Conservation (phyloP, 768 basidiomycete genomes). For the Tulasnella sp. region DNA sequence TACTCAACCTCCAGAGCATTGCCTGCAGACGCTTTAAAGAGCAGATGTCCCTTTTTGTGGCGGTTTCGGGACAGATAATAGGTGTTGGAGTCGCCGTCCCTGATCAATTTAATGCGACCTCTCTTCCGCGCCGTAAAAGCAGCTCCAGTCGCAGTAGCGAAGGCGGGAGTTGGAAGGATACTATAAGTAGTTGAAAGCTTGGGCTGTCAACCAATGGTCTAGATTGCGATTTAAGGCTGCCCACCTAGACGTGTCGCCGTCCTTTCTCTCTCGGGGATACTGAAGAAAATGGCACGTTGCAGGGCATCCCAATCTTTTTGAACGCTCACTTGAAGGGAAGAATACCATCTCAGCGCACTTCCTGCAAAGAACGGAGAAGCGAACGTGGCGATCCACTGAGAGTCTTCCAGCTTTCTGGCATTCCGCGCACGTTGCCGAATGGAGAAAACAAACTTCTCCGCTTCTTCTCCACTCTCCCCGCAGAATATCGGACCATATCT, state of each 20-base stretch:
- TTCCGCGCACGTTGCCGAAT: neutral
- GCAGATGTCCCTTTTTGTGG: neutral
- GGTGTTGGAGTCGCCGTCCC: neutral
- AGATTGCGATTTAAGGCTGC: neutral
- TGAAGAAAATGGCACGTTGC: neutral
- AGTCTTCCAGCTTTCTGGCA: neutral
- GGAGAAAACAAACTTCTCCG: neutral
- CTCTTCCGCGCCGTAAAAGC: neutral
- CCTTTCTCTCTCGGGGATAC: neutral
- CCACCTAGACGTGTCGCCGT: neutral
- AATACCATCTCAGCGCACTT: neutral
- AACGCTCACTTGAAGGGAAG: neutral
- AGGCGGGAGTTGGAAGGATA: neutral
- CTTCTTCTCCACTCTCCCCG: neutral
- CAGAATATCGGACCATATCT: too few species aligned
- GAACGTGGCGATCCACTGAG: neutral
- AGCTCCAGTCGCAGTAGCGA: neutral
- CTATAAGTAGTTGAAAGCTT: neutral
- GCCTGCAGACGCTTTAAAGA: neutral
- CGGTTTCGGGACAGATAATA: neutral
- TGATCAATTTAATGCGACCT: neutral
- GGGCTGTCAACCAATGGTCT: too few species aligned
- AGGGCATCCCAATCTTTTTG: neutral
- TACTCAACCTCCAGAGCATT: neutral
- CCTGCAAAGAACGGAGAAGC: neutral